Evolutionary conservation across 208 protist genomes (phyloP).

Genomic region (Trypanosoma conorhini): DNA sequence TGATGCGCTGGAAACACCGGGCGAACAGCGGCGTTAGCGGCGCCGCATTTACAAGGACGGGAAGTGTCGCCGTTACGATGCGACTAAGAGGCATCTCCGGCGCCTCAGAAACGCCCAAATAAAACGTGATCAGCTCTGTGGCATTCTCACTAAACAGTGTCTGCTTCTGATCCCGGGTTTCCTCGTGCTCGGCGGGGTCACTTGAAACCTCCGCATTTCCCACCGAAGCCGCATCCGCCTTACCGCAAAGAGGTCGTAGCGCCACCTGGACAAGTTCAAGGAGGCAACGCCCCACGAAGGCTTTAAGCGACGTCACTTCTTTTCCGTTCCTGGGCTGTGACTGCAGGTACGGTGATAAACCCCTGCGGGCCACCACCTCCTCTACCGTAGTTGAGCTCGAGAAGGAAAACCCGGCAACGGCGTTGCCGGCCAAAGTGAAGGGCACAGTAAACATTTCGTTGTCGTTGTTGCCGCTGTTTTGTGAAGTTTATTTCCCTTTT

Average conservation of each 20-base stretch:
- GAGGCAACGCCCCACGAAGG: constrained; percentile 39
- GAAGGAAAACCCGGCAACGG: constrained; percentile 22
- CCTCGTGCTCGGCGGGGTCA: neutral
- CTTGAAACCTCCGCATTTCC: neutral
- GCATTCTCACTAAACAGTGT: constrained; percentile 15
- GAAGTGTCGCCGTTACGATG: constrained; percentile 27
- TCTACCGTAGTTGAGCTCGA: constrained; percentile 24
- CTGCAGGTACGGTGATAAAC: constrained; percentile 31
- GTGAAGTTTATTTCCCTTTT: neutral
- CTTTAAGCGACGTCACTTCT: constrained; percentile 13
- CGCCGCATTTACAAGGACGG: constrained; percentile 14
- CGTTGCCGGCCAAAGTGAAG: neutral
- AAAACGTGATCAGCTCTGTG: constrained; percentile 40
- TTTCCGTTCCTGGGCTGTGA: constrained; percentile 14
- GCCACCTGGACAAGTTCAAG: constrained; percentile 28
- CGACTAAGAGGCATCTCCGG: constrained; percentile 12
- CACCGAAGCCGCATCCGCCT: neutral
- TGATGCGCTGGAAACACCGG: constrained; percentile 50
- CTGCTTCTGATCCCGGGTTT: neutral
- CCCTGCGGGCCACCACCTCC: constrained; percentile 25
- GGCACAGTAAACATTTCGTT: neutral
- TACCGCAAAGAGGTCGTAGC: neutral
- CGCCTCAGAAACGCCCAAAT: constrained; percentile 18
- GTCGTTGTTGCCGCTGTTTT: no score
- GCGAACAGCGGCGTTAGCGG: constrained; percentile 31